Evolutionary conservation across 371 early-diverging fungal species (phyloP), one percentile per base, ranked within the genome.

Genomic region (Rhizopus microsporus): DNA sequence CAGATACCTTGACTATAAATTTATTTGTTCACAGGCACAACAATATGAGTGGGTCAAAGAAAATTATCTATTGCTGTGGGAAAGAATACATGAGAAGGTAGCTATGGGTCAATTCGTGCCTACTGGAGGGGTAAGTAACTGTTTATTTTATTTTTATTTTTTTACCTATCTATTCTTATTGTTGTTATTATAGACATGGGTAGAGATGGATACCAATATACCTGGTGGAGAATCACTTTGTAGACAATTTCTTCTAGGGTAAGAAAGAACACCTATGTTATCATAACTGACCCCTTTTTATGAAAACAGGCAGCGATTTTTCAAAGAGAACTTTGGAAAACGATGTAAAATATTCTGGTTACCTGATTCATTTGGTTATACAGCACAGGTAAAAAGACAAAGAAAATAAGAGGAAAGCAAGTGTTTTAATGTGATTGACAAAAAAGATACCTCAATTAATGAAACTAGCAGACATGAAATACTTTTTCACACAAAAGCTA

Each of bases 191-290:
- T 66, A 80, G 60, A 93, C 96, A 13, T 98, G 98, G 98, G 89
- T 97, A 9, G 99, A 98, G 71, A 97, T 97, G 96, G 97, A 98
- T 69, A 90, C 93, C 68, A 97, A 97, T 72, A 73, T 96, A 44
- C 97, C 97, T 6, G 88, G 91, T 40, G 97, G 98, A 4, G 98
- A 98, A 69, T 86, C 94, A 0, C 69, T 98, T 23, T 88, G 87
- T 54, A 82, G 97, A 9, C 97, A 98, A 68, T 95, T 98, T 73
- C 70, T 98, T 23, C 86, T 93, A 29, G 99, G 88, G 58, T 78
- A 69, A 58, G 31, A n/a, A 50, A n/a, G 50, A 23, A 23, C 23
- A 23, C 1, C 2, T 23, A 23, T 23, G 2, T 23, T 23, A 23
- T 23, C 23, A 23, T 23, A 23, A 23, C 23, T 33, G 13, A 4